A percentile compares a stretch with the other conserved stretches of the same genome.
Evolutionary conservation across 768 basidiomycete species (phyloP).

Genomic region (Phlebiopsis gigantea): DNA sequence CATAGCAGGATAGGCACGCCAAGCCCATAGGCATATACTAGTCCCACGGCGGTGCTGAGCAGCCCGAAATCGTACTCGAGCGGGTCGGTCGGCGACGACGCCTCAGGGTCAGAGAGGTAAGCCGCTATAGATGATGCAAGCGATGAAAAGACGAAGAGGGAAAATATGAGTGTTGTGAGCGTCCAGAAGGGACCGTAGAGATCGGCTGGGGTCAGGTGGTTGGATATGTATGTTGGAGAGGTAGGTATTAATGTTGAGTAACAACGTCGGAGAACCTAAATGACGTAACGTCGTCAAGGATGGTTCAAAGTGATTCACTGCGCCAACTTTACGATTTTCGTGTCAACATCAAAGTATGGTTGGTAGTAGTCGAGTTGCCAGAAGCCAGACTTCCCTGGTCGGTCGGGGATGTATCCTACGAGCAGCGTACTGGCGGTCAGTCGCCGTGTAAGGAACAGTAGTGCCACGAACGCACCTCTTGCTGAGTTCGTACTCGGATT

Average conservation of each 20-base stretch:
- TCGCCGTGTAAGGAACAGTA: too few relatives aligned
- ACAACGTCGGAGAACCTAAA: slow-evolving; percentile 66
- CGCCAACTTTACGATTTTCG: slow-evolving; percentile 46
- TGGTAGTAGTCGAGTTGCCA: slow-evolving; percentile 88
- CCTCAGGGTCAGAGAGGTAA: slow-evolving; percentile 65
- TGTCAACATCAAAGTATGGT: slow-evolving; percentile 85
- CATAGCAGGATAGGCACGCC: slow-evolving; percentile 79
- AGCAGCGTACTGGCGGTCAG: neutral
- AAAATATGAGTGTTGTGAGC: slow-evolving; percentile 89
- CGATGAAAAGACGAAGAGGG: slow-evolving; percentile 90
- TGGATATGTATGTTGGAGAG: slow-evolving; percentile 53
- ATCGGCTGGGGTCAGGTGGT: slow-evolving; percentile 64
- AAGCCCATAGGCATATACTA: slow-evolving; percentile 87
- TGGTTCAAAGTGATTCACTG: slow-evolving; percentile 7
- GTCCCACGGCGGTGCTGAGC: slow-evolving; percentile 72
- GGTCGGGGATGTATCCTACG: slow-evolving; percentile 62
- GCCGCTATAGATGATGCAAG: slow-evolving; percentile 82
- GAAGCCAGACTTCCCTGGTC: slow-evolving; percentile 47
- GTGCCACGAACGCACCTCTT: slow-evolving; percentile 4
- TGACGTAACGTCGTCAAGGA: neutral
- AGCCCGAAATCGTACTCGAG: slow-evolving; percentile 85
- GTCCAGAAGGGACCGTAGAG: slow-evolving; percentile 98
- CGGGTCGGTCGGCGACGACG: slow-evolving; percentile 25
- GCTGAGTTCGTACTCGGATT: neutral
- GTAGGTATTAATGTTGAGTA: slow-evolving; percentile 76